Conservation (phyloP, 495 filamentous ascomycete genomes). For the Parathielavia appendiculata region DNA sequence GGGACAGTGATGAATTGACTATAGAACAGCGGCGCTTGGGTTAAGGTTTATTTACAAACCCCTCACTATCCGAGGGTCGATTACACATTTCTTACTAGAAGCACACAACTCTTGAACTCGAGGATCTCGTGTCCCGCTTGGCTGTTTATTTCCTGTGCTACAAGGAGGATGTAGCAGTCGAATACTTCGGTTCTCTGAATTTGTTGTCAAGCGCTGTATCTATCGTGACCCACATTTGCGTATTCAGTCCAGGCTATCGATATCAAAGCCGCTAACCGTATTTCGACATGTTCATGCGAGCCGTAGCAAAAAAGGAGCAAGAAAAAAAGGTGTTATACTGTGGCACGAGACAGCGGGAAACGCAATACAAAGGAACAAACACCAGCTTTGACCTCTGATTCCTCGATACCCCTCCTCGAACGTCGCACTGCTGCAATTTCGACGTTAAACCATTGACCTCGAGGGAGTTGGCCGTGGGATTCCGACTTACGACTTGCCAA, state of each 20-base stretch:
- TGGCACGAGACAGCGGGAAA: not conserved
- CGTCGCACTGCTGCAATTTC: not conserved
- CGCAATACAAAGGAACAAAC: not conserved
- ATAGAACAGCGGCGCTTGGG: too few relatives aligned
- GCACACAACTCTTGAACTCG: too few relatives aligned
- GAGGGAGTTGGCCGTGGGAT: not conserved
- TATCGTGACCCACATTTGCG: not conserved
- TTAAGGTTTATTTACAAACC: too few relatives aligned
- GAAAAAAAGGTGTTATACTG: not conserved
- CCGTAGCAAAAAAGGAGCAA: conserved; percentile 10
- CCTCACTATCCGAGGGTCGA: too few relatives aligned
- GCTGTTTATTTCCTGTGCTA: too few relatives aligned
- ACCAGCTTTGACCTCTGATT: not conserved
- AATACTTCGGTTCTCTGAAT: too few relatives aligned
- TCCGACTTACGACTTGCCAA: not conserved
- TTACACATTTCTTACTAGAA: too few relatives aligned
- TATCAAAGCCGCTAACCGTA: conserved; percentile 12
- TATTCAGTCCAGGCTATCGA: too few relatives aligned
- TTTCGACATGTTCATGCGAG: not conserved
- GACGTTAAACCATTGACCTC: not conserved
- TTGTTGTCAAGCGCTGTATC: too few relatives aligned
- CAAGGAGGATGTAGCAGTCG: too few relatives aligned
- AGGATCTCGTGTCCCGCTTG: too few relatives aligned
- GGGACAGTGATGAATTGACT: too few relatives aligned
- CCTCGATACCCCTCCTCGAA: not conserved